Conservation (phyloP, 805 yeast genomes). For the Wickerhamomyces sydowiorum region DNA sequence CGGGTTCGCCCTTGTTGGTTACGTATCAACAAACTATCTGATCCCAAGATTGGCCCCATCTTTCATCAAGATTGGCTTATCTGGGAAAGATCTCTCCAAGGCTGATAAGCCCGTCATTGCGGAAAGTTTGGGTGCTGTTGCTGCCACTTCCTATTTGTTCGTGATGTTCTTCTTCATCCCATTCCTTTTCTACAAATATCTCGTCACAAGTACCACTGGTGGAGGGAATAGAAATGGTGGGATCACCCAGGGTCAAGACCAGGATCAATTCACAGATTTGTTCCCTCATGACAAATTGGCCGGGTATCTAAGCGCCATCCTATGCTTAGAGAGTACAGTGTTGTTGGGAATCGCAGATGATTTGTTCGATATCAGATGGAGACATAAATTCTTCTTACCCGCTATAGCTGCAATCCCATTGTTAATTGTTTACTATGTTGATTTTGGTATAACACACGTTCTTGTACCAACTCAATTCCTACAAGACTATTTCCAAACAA, state of each 20-base stretch:
- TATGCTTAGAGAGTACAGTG: slow-evolving; percentile 79
- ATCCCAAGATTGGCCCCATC: slow-evolving; percentile 65
- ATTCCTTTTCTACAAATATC: slow-evolving; percentile 71
- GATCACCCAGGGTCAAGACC: not conserved
- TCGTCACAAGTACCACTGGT: slow-evolving; percentile 53
- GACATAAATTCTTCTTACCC: slow-evolving; percentile 94
- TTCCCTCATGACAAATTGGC: slow-evolving; percentile 83
- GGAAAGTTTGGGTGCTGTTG: slow-evolving; percentile 88
- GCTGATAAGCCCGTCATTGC: slow-evolving; percentile 70
- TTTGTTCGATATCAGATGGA: slow-evolving; percentile 92
- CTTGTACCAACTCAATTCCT: slow-evolving; percentile 67
- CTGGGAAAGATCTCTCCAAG: slow-evolving; percentile 81
- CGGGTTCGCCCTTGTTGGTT: slow-evolving; percentile 68
- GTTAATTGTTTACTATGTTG: slow-evolving; percentile 85
- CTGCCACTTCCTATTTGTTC: slow-evolving; percentile 75
- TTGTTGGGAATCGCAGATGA: slow-evolving; percentile 90
- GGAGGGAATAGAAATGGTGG: slow-evolving; percentile 50
- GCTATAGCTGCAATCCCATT: slow-evolving; percentile 92
- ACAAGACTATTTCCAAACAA: slow-evolving; percentile 31
- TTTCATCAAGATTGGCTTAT: slow-evolving; percentile 75
- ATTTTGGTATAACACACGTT: slow-evolving; percentile 87
- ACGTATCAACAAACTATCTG: slow-evolving; percentile 47
- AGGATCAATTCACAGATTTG: slow-evolving; percentile 16
- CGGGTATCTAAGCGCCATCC: slow-evolving; percentile 77
- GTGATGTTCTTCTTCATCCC: slow-evolving; percentile 84